Base-by-base conservation (phyloP, 306 rosid genomes). In the Dicorynia guianensis region DNA sequence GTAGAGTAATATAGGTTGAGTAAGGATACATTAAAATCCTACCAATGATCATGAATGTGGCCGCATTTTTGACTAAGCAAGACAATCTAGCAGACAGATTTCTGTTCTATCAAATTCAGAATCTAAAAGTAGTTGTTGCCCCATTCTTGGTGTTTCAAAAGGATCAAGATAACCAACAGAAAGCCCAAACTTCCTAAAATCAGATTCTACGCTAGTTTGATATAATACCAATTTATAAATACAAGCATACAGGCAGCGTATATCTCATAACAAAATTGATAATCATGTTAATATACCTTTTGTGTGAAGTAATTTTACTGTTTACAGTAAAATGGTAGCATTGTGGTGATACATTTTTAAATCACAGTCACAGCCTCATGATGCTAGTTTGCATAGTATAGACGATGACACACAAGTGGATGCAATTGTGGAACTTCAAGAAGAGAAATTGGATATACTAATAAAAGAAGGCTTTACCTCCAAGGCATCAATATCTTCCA, bases 401-500 rank as follows among this genome's bases (percentile, higher is more conserved):
- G 64, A 49, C 49, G 36, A 47, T 33, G 7, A 13, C 30, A 13
- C 64, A 30, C 40, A 47, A n/a, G 30, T 1, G n/a, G 38, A 56
- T 40, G 55, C 52, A 55, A 55, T 30, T 40, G 71, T 58, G 67
- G 47, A 65, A 71, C 76, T 58, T 82, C 36, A 60, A 71, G 67
- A 58, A 62, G 39, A 70, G 63, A 33, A 67, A 67, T 40, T 12
- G 9, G 40, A 81, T 63, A 58, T 64, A 68, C 49, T 25, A 33
- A 11, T 25, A 25, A 25, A 46, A 88, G 69, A 79, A 66, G 75
- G 9, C n/a, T 66, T 80, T 64, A 93, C 98, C 98, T 93, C 98
- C 89, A 93, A 84, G 55, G 98, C 98, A 75, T 93, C 98, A 71
- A 93, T 91, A 87, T 93, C 97, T 87, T 93, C 98, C 17, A 89